These are phyloP conservation scores for Ceratocystis variospora DNA, from an alignment of 2,329 filamentous ascomycete genomes.

Conservation along the genomic window DNA sequence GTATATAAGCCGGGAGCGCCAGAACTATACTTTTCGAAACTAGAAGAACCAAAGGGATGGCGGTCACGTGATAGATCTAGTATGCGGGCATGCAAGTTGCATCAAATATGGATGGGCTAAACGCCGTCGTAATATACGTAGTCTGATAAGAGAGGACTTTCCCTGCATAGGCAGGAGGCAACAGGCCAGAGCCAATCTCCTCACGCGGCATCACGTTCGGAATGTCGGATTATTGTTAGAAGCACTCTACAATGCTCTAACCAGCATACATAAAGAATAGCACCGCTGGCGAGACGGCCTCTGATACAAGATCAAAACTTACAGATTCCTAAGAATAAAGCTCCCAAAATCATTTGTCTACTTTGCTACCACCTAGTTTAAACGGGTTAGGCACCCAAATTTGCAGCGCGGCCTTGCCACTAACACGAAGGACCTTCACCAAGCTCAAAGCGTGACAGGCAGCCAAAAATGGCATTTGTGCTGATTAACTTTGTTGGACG, in stretches of 20 bases:
- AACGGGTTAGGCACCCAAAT: neutral
- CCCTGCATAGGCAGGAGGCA: neutral
- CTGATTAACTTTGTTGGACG: neutral
- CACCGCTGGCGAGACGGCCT: no score
- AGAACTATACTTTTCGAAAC: neutral
- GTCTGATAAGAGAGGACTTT: neutral
- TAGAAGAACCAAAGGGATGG: neutral
- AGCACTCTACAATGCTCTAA: no score
- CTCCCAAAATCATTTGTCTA: no score
- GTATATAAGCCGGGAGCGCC: neutral
- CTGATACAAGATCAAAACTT: no score
- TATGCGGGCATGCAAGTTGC: neutral
- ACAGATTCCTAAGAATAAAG: no score
- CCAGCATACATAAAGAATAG: no score
- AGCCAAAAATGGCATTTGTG: neutral
- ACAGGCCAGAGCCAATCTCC: neutral
- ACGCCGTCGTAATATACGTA: neutral
- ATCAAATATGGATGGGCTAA: neutral
- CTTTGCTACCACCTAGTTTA: neutral
- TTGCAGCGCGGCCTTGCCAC: neutral
- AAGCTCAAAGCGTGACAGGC: neutral
- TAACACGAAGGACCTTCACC: neutral
- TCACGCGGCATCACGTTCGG: neutral
- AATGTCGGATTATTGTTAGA: no score
- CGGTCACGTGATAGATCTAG: neutral